phyloP scores from a whole-genome alignment of 805 yeast genomes.

The Candida nemodendra region DNA sequence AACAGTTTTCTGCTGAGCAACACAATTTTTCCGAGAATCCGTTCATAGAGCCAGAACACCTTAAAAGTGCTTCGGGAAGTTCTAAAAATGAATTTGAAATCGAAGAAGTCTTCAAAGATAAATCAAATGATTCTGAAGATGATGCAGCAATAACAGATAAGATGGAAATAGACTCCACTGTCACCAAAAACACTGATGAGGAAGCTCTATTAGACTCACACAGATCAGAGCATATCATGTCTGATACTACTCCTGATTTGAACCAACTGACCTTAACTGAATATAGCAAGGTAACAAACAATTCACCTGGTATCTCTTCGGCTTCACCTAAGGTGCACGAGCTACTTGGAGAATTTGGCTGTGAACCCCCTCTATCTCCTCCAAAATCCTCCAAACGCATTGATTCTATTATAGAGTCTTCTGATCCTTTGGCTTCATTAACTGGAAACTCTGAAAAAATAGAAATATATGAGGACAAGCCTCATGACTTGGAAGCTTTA shows the following conservation, averaged over 20 bases:
- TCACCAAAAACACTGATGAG: conserved; percentile 1
- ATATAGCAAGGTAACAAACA: conserved; percentile 3
- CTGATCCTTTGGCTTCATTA: conserved; percentile 25
- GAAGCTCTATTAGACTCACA: background rate
- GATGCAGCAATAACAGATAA: conserved; percentile 5
- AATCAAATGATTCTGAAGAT: background rate
- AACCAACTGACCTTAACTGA: conserved; percentile 18
- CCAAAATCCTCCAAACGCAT: conserved; percentile 14
- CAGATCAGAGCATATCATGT: conserved; percentile 9
- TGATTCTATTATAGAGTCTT: conserved; percentile 18
- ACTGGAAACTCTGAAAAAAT: conserved; percentile 18
- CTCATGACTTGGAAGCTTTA: conserved; percentile 9
- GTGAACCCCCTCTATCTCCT: conserved; percentile 5
- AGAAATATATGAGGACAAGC: conserved; percentile 23
- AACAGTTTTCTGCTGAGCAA: background rate
- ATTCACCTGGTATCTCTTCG: background rate
- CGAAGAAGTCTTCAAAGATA: conserved; percentile 14
- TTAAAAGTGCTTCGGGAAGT: conserved; percentile 1
- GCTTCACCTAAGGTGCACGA: conserved; percentile 1
- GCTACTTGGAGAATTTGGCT: background rate
- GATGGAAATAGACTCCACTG: conserved; percentile 16
- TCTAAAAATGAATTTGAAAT: conserved; percentile 9
- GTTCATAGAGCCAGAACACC: conserved; percentile 11
- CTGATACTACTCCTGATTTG: conserved; percentile 22
- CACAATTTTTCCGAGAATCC: conserved; percentile 9